A percentile compares a stretch with the other conserved stretches of the same genome.
Conservation (phyloP, 148 eudicot species). For the Amaranthus hypochondriacus region DNA sequence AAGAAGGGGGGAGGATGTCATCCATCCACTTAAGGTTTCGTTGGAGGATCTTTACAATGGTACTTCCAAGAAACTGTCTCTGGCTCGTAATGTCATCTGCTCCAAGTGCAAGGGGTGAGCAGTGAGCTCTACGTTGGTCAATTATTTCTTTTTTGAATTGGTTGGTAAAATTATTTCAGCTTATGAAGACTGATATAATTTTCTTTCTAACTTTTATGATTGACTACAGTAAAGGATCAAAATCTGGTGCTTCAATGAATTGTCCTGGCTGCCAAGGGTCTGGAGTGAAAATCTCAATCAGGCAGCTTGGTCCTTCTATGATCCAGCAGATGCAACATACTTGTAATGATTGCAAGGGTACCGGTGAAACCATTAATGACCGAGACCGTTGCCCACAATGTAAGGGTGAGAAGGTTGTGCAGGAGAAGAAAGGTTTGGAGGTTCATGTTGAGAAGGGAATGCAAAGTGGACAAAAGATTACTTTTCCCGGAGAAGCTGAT, state of each 20-base stretch:
- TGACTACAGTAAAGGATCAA: conserved; percentile 53
- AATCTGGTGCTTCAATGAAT: conserved; percentile 65
- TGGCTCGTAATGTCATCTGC: conserved; percentile 52
- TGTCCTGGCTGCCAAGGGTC: conserved; percentile 68
- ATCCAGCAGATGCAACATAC: conserved; percentile 80
- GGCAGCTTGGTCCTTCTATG: conserved; percentile 75
- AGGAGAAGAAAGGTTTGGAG: conserved; percentile 71
- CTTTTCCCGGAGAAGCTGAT: conserved; percentile 75
- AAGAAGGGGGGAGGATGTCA: conserved; percentile 63
- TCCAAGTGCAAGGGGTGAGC: conserved; percentile 46
- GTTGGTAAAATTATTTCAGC: too few relatives aligned
- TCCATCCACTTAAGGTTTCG: conserved; percentile 62
- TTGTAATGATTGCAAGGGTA: conserved; percentile 76
- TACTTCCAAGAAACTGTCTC: conserved; percentile 53
- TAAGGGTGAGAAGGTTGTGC: conserved; percentile 68
- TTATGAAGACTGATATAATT: neutral
- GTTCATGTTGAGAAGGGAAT: conserved; percentile 69
- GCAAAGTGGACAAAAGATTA: conserved; percentile 68
- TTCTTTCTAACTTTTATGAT: neutral
- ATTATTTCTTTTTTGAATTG: too few relatives aligned
- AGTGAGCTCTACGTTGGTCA: neutral
- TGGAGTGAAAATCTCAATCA: conserved; percentile 67
- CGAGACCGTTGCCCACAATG: conserved; percentile 63
- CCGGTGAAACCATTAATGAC: conserved; percentile 59
- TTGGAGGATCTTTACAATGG: conserved; percentile 61